Conservation (phyloP, 176 grass and related monocot species). For the Eragrostis nindensis region DNA sequence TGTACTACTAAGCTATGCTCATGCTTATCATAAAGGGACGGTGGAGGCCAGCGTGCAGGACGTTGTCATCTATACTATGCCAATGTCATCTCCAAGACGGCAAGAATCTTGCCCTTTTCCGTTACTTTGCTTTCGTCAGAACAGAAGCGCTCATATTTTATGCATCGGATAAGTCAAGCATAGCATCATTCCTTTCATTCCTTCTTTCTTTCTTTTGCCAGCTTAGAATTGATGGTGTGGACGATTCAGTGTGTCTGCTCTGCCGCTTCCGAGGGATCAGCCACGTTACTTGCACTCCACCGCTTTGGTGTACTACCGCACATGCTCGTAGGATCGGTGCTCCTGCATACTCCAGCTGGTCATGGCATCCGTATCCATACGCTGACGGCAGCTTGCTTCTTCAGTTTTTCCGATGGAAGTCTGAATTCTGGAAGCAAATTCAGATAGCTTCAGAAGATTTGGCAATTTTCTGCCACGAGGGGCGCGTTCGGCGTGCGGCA, state of each 20-base stretch:
- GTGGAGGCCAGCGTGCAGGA: too few species aligned
- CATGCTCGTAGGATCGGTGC: not conserved
- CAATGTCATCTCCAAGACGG: not conserved
- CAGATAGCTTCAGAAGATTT: not conserved
- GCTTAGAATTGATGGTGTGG: not conserved
- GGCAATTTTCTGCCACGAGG: not conserved
- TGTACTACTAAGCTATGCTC: too few species aligned
- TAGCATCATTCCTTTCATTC: not conserved
- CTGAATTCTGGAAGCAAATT: constrained; percentile 20
- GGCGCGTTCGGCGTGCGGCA: too few species aligned
- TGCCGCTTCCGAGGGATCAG: not conserved
- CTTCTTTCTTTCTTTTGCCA: not conserved
- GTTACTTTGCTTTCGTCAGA: constrained; percentile 5
- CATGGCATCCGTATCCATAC: not conserved
- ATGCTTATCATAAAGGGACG: too few species aligned
- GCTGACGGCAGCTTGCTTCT: not conserved
- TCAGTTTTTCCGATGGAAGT: not conserved
- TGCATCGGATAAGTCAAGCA: not conserved
- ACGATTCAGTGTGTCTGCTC: not conserved
- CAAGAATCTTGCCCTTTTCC: constrained; percentile 26
- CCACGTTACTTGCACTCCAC: constrained; percentile 27
- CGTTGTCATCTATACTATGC: too few species aligned
- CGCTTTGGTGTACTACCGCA: not conserved
- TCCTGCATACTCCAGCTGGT: not conserved
- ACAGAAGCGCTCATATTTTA: not conserved